phyloP scores from a whole-genome alignment of 129 eudicot genomes.

The Artemisia argyi region DNA sequence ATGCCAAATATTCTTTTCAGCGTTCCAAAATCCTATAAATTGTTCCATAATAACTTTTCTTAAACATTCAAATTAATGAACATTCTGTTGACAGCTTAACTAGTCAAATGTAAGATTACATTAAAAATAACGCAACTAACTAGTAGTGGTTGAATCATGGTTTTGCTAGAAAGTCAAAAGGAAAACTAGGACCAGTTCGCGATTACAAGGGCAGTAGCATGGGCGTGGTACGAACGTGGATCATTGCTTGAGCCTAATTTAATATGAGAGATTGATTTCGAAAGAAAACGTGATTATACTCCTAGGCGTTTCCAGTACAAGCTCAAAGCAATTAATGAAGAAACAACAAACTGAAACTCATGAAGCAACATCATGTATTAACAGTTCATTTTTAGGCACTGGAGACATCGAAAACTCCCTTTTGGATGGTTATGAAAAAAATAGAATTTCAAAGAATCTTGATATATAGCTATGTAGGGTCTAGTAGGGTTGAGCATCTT shows the following conservation, averaged over 20 bases:
- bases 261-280: slow-evolving; percentile 34
- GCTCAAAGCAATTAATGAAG: slow-evolving; percentile 56
- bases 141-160: not conserved
- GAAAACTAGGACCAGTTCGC: slow-evolving; percentile 36
- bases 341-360: not conserved
- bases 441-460: too few species aligned
- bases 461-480: slow-evolving; percentile 39
- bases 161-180: slow-evolving; percentile 1
- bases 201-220: slow-evolving; percentile 59
- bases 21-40: not conserved
- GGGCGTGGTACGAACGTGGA: slow-evolving; percentile 79
- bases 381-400: slow-evolving; percentile 4
- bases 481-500: slow-evolving; percentile 24
- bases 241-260: slow-evolving; percentile 47
- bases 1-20: slow-evolving; percentile 1
- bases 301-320: slow-evolving; percentile 59
- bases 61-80: not conserved
- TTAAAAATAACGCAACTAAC: not conserved
- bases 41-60: not conserved
- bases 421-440: too few species aligned
- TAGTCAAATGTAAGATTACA: not conserved
- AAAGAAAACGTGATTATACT: slow-evolving; percentile 16
- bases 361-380: slow-evolving; percentile 2
- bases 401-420: slow-evolving; percentile 33
- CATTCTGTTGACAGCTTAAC: not conserved